Percentiles rank a stretch among this genome's conserved stretches.
These are phyloP conservation scores for Calycina marina DNA, from an alignment of 2,329 filamentous ascomycete genomes.

Conservation along the genomic window DNA sequence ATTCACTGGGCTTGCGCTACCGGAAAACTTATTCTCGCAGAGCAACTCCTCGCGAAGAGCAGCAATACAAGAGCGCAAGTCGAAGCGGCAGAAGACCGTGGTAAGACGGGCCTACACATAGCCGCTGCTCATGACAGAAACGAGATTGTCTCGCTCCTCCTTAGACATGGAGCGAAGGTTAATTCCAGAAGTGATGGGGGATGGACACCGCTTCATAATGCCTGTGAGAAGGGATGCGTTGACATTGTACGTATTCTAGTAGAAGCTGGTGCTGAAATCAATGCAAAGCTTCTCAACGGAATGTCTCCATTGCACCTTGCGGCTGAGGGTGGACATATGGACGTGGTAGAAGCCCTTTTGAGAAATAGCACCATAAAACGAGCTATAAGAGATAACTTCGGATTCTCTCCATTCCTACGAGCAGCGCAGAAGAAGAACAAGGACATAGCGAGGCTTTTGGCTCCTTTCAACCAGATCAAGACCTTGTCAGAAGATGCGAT, in stretches of 20 bases:
- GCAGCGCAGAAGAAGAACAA: conserved; percentile 14
- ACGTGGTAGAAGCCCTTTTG: conserved; percentile 11
- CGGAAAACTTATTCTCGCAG: conserved; percentile 13
- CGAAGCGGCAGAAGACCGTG: conserved; percentile 11
- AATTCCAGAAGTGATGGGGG: conserved; percentile 2
- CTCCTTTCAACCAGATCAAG: conserved; percentile 13
- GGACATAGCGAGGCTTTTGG: conserved; percentile 14
- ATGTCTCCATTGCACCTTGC: conserved; percentile 15
- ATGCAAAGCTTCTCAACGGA: conserved; percentile 16
- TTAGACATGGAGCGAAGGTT: conserved; percentile 10
- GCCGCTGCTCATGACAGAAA: conserved; percentile 11
- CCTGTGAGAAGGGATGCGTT: conserved; percentile 12
- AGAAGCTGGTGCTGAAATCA: conserved; percentile 12
- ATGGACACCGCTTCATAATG: conserved; percentile 13
- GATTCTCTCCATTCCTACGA: conserved; percentile 15
- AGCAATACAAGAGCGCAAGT: conserved; percentile 10
- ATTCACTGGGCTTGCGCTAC: conserved; percentile 18
- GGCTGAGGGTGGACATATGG: conserved; percentile 13
- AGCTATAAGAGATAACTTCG: conserved; percentile 13
- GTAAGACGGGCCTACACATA: conserved; percentile 15
- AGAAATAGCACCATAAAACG: conserved; percentile 11
- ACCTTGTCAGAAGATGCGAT: conserved; percentile 15
- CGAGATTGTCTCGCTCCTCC: conserved; percentile 14
- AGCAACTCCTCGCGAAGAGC: conserved; percentile 11
- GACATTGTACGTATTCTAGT: conserved; percentile 14